Evolutionary conservation across 1,284 basidiomycete genomes (phyloP), one percentile per base, ranked within the genome.

Genomic region (Grifola frondosa): DNA sequence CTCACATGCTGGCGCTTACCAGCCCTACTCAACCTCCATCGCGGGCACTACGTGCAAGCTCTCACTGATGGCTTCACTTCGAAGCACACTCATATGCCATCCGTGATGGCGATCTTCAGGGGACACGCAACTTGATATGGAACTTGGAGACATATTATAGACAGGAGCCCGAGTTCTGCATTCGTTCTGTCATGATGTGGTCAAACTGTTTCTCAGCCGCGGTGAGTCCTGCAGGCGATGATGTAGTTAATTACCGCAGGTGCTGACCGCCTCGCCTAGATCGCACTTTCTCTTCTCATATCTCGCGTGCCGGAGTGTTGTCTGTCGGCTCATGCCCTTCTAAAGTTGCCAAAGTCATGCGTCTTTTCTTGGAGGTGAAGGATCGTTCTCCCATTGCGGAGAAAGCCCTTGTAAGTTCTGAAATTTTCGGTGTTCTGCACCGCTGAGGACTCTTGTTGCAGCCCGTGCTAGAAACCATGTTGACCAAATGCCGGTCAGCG

Each of bases 21-120:
- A 87, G 84, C 84, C 15, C 63, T 88, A 6, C 69, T 87, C 53
- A 80, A 82, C 55, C 73, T 88, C 19, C 85, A 88, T 55, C 71
- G 83, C 20, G 73, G 72, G 40, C 86, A 81, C 66, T 87, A 86
- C 54, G 79, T 81, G 1, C 80, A 82, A 53, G 83, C 84, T 2
- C 76, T 88, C 49, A 77, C 79, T 16, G n/a, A 64, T 60, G 36
- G 80, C 77, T 64, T 84, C 80, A 16, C 68, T 78, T 35, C 77
- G 73, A 61, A 80, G 74, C 57, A 67, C 67, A 36, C 81, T 78
- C 57, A 61, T 35, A 75, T 81, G 0, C 76, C 76, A 0, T 85
- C 83, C 0, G 84, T 86, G 48, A 65, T 84, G 0, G 82, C 84
- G 2, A 70, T 78, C 0, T 87, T 79, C 52, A 71, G 75, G 2